Evolutionary conservation across 805 yeast genomes (phyloP).

Genomic region (Blastobotrys terrestris): DNA sequence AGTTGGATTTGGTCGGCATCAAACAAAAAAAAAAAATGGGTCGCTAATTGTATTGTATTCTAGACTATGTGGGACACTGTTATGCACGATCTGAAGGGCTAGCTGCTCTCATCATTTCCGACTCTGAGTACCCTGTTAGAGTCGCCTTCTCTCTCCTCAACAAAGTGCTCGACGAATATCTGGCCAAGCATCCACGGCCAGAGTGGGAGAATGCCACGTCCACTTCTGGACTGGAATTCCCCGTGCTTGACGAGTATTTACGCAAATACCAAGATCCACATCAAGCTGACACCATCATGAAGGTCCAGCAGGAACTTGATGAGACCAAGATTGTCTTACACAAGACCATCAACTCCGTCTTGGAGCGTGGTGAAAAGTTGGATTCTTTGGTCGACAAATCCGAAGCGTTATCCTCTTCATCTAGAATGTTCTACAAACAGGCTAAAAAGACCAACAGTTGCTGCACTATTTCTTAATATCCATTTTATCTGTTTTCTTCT

Average conservation of each 20-base stretch:
- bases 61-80: constrained; percentile 78
- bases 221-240: constrained; percentile 43
- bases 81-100: constrained; percentile 86
- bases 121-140: constrained; percentile 92
- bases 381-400: constrained; percentile 93
- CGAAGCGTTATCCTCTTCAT: constrained; percentile 80
- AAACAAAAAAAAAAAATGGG: no score
- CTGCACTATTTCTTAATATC: constrained; percentile 61
- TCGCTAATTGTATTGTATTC: background rate
- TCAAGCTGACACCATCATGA: constrained; percentile 95
- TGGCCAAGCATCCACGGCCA: constrained; percentile 68
- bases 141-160: constrained; percentile 92
- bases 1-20: no score
- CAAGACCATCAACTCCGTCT: constrained; percentile 88
- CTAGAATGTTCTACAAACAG: constrained; percentile 93
- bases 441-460: constrained; percentile 93
- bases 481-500: background rate
- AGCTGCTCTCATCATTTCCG: constrained; percentile 87
- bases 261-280: constrained; percentile 91
- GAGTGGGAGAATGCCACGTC: constrained; percentile 51
- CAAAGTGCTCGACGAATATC: constrained; percentile 85
- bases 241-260: constrained; percentile 62
- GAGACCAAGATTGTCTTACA: constrained; percentile 95
- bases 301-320: constrained; percentile 95
- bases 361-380: constrained; percentile 93